These are phyloP conservation scores for Schwanniomyces pseudopolymorphus DNA, from an alignment of 805 yeast species.

Conservation along the genomic window DNA sequence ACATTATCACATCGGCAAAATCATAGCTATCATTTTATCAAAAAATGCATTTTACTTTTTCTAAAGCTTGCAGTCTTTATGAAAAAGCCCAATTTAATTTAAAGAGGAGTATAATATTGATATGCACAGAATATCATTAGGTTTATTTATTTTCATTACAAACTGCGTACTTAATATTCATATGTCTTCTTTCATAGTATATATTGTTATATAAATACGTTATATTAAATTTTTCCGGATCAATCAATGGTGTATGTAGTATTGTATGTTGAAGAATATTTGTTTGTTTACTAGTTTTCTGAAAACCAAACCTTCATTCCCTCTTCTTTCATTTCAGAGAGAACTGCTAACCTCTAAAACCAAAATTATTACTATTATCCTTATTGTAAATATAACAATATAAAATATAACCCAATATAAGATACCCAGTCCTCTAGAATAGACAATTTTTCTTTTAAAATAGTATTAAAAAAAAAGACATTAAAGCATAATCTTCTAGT, in stretches of 20 bases:
- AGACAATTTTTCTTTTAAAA: too few species aligned
- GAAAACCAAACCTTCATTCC: too few species aligned
- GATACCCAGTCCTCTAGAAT: too few species aligned
- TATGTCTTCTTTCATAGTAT: not conserved
- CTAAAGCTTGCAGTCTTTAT: constrained; percentile 1
- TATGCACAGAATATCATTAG: not conserved
- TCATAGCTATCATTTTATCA: not conserved
- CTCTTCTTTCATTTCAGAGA: too few species aligned
- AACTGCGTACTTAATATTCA: not conserved
- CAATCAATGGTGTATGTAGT: not conserved
- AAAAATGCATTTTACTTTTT: constrained; percentile 1
- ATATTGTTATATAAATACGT: not conserved
- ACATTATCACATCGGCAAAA: not conserved
- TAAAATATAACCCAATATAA: too few species aligned
- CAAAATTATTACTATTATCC: too few species aligned
- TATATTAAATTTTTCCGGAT: not conserved
- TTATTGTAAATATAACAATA: too few species aligned
- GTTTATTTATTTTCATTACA: not conserved
- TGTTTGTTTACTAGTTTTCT: too few species aligned
- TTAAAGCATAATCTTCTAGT: too few species aligned
- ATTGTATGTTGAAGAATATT: too few species aligned
- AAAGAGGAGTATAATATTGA: not conserved
- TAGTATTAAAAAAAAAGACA: too few species aligned
- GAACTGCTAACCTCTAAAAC: too few species aligned
- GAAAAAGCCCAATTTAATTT: not conserved